A percentile compares a stretch with the other conserved stretches of the same genome.
Conservation (phyloP, 306 rosid genomes). For the Morella rubra region DNA sequence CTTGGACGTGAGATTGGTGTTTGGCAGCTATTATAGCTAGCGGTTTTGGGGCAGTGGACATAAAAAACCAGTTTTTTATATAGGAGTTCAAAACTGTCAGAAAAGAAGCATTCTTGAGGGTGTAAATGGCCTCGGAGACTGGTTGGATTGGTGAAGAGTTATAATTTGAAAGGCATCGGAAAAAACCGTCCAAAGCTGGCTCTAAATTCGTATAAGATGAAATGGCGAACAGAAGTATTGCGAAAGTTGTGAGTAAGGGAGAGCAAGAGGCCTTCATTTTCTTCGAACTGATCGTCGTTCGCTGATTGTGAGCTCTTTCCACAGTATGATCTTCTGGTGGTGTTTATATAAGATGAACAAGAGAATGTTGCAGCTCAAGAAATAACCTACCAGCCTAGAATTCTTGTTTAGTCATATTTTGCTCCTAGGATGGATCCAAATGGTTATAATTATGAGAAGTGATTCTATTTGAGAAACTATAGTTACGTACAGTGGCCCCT, state of each 20-base stretch:
- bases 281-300: neutral
- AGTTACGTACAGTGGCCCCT: no score
- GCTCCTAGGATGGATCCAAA: no score
- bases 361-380: no score
- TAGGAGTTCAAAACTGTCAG: conserved; percentile 9
- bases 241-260: neutral
- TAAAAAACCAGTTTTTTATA: conserved; percentile 22
- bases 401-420: no score
- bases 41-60: conserved; percentile 35
- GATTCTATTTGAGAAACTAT: no score
- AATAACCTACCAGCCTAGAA: no score
- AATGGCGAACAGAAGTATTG: neutral
- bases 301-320: neutral
- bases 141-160: neutral
- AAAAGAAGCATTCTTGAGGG: conserved; percentile 22
- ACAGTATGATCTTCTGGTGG: no score
- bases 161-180: conserved; percentile 11
- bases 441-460: no score
- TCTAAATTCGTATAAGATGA: neutral
- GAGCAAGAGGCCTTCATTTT: neutral
- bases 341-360: no score
- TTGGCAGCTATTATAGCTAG: conserved; percentile 19
- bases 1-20: conserved; percentile 27
- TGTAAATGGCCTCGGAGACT: conserved; percentile 23
- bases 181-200: neutral